phyloP scores from a whole-genome alignment of 2,329 filamentous ascomycete species.

The Pleoardoris graminearum region DNA sequence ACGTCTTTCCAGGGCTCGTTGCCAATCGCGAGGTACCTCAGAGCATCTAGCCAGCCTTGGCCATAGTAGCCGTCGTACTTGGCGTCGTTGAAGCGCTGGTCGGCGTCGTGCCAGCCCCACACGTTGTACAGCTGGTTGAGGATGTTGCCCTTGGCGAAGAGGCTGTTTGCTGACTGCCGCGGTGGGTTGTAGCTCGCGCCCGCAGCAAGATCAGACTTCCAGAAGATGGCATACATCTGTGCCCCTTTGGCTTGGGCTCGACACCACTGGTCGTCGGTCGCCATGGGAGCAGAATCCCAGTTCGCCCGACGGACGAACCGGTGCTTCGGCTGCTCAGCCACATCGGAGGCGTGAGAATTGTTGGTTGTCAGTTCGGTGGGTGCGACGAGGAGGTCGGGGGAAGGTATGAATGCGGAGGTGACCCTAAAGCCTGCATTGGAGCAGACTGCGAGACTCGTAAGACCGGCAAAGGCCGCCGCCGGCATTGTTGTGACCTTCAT shows the following conservation, averaged over 20 bases:
- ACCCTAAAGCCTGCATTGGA: no score
- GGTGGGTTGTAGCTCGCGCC: background rate
- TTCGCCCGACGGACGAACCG: background rate
- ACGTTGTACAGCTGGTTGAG: background rate
- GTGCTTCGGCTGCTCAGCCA: background rate
- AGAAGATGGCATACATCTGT: background rate
- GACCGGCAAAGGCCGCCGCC: background rate
- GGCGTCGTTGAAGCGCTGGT: background rate
- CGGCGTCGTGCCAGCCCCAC: background rate
- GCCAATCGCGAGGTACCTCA: background rate
- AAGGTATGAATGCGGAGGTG: background rate
- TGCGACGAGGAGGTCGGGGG: background rate
- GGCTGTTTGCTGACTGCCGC: background rate
- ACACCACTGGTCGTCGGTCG: background rate
- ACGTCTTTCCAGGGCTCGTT: background rate
- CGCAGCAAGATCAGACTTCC: background rate
- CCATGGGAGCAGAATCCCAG: background rate
- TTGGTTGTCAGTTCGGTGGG: background rate
- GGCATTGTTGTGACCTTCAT: background rate
- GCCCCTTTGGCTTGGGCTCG: background rate
- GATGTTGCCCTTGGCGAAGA: background rate
- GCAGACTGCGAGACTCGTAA: background rate
- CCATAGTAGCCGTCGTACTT: background rate
- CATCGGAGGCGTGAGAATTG: background rate
- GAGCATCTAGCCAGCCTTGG: background rate